phyloP scores from a whole-genome alignment of 805 yeast genomes.

The Candida stauntonica region DNA sequence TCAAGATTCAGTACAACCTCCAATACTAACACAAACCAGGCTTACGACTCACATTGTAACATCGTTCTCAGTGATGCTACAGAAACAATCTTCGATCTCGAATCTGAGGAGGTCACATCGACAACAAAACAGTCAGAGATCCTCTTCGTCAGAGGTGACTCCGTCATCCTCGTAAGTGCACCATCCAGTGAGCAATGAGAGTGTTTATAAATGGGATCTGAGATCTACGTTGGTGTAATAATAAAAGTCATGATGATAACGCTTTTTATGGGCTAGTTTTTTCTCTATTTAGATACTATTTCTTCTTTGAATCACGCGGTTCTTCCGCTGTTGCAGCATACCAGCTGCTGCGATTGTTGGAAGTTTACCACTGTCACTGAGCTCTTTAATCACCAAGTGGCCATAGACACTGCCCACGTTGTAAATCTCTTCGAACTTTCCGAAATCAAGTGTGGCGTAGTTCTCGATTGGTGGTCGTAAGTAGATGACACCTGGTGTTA shows the following conservation, averaged over 20 bases:
- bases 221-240: too few relatives aligned
- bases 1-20: too few relatives aligned
- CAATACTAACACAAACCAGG: slow-evolving; percentile 32
- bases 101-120: slow-evolving; percentile 31
- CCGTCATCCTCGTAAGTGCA: slow-evolving; percentile 78
- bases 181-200: slow-evolving; percentile 21
- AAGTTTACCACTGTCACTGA: slow-evolving; percentile 49
- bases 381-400: slow-evolving; percentile 45
- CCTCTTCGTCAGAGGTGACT: slow-evolving; percentile 97
- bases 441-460: slow-evolving; percentile 89
- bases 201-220: background rate
- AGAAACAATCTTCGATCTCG: slow-evolving; percentile 67
- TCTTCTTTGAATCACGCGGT: slow-evolving; percentile 43
- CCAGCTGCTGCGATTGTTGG: slow-evolving; percentile 58
- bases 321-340: slow-evolving; percentile 29
- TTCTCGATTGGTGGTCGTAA: slow-evolving; percentile 91
- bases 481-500: slow-evolving; percentile 78
- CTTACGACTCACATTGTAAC: slow-evolving; percentile 95
- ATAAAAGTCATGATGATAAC: too few relatives aligned
- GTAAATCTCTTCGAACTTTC: slow-evolving; percentile 85
- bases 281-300: slow-evolving; percentile 61
- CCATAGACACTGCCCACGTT: slow-evolving; percentile 78
- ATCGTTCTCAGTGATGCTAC: slow-evolving; percentile 90
- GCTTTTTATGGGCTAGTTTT: too few relatives aligned
- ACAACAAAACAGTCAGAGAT: slow-evolving; percentile 64